phyloP scores from a whole-genome alignment of 805 yeast species.

The Candida nanaspora region DNA sequence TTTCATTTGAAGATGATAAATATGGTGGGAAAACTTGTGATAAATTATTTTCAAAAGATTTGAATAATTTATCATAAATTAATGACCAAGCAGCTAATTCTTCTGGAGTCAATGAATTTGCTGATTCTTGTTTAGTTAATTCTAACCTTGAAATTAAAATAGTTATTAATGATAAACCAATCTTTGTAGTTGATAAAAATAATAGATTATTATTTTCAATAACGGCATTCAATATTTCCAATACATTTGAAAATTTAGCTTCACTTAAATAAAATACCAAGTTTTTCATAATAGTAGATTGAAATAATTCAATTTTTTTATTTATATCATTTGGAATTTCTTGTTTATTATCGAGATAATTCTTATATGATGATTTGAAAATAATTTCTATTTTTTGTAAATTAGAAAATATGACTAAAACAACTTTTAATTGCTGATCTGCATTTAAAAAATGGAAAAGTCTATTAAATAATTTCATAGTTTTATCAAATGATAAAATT shows the following conservation, averaged over 20 bases:
- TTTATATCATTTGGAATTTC: slow-evolving; percentile 46
- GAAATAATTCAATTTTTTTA: slow-evolving; percentile 69
- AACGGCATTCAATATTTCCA: slow-evolving; percentile 64
- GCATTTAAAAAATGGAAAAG: slow-evolving; percentile 73
- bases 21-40: slow-evolving; percentile 76
- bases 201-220: slow-evolving; percentile 66
- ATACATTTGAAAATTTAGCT: slow-evolving; percentile 70
- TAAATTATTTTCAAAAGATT: slow-evolving; percentile 70
- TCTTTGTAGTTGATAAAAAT: slow-evolving; percentile 60
- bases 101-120: slow-evolving; percentile 38
- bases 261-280: slow-evolving; percentile 80
- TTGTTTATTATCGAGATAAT: slow-evolving; percentile 39
- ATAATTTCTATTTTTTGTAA: slow-evolving; percentile 74
- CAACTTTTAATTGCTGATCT: slow-evolving; percentile 69
- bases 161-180: slow-evolving; percentile 82
- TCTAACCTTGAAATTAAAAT: slow-evolving; percentile 91
- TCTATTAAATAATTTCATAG: slow-evolving; percentile 83
- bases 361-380: slow-evolving; percentile 70
- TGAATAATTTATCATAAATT: slow-evolving; percentile 77
- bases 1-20: slow-evolving; percentile 23
- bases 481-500: slow-evolving; percentile 76
- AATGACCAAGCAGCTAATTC: slow-evolving; percentile 67
- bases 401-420: slow-evolving; percentile 73
- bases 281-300: slow-evolving; percentile 73
- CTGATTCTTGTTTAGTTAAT: slow-evolving; percentile 77